Evolutionary conservation across 2,329 filamentous ascomycete genomes (phyloP), one percentile per base, ranked within the genome.

Genomic region (Emmonsia crescens): DNA sequence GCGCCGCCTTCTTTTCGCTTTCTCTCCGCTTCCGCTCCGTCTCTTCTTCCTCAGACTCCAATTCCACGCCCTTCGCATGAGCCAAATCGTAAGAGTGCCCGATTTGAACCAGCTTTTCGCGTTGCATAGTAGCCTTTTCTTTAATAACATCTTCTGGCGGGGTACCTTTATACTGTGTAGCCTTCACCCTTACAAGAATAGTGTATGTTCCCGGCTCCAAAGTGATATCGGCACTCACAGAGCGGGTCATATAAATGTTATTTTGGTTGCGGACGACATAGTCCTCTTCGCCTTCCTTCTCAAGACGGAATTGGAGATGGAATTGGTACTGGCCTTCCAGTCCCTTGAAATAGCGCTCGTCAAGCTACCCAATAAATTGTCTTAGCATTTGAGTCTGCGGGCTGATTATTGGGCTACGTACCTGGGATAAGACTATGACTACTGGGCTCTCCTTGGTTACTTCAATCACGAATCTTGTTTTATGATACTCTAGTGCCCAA

Each of bases 191-290:
- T 72, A 93, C 82, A 27, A 90, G 79, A 4, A 95, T 84, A 6
- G 83, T 84, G 73, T 95, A 95, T 51, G 82, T 84, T 12, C 90
- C 90, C 0, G 87, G 82, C 24, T 89, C 85, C 31, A 95, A 83
- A 42, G 86, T 80, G 9, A 94, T 79, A 71, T 94, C 90, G 1
- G 89, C 85, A 58, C 87, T 91, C 46, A 91, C 86, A 0, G 87
- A 89, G 6, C 90, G 85, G 27, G 80, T 84, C 83, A 91, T 89
- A 72, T 78, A 79, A 63, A 82, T 82, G 40, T 78, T 80, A 9
- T 75, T 79, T 56, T 81, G 80, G 66, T 80, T 83, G 62, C 82
- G 80, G 12, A 83, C 80, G 52, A 83, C 80, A 65, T 84, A 85
- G 46, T 83, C 79, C n/a, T 81, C 77, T 59, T 84, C 81, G n/a